Evolutionary conservation across 352 stramenopile genomes (phyloP).

Genomic region (Thraustochytrium striatum): DNA sequence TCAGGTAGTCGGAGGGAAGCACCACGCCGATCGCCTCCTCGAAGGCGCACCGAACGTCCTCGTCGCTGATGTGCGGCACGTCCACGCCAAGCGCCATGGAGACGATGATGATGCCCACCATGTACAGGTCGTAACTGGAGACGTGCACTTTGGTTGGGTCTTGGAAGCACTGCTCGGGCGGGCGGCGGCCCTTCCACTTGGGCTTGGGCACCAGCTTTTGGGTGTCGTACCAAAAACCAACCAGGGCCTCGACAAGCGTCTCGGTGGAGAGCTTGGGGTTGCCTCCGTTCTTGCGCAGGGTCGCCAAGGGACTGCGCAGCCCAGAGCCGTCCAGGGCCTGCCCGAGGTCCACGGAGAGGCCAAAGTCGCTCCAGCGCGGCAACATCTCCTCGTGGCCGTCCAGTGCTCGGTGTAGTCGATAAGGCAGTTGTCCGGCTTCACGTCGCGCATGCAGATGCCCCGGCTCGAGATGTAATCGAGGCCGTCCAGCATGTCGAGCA

Average conservation of each 20-base stretch:
- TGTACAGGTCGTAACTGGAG: slow-evolving; percentile 39
- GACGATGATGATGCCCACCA: slow-evolving; percentile 44
- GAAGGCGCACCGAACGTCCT: neutral
- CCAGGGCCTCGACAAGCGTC: neutral
- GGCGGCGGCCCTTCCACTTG: slow-evolving; percentile 9
- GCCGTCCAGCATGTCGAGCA: slow-evolving; percentile 23
- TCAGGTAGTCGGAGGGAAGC: neutral
- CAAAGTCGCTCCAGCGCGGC: slow-evolving; percentile 43
- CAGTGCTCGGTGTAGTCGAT: slow-evolving; percentile 25
- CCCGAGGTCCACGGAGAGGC: slow-evolving; percentile 32
- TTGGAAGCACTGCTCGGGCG: slow-evolving; percentile 28
- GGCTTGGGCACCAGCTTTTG: slow-evolving; percentile 47
- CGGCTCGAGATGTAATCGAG: slow-evolving; percentile 28
- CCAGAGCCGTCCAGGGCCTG: neutral
- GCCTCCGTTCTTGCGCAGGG: neutral
- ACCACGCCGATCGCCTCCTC: neutral
- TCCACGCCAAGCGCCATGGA: slow-evolving; percentile 42
- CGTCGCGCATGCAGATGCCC: slow-evolving; percentile 28
- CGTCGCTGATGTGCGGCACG: slow-evolving; percentile 12
- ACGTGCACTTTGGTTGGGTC: slow-evolving; percentile 26
- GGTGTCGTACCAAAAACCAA: slow-evolving; percentile 44
- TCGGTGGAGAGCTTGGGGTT: neutral
- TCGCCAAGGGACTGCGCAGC: slow-evolving; percentile 9
- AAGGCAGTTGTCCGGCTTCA: slow-evolving; percentile 42
- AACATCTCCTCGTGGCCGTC: neutral